Base-by-base conservation (phyloP, 2,329 filamentous ascomycete species). In the Diaporthe velutina region DNA sequence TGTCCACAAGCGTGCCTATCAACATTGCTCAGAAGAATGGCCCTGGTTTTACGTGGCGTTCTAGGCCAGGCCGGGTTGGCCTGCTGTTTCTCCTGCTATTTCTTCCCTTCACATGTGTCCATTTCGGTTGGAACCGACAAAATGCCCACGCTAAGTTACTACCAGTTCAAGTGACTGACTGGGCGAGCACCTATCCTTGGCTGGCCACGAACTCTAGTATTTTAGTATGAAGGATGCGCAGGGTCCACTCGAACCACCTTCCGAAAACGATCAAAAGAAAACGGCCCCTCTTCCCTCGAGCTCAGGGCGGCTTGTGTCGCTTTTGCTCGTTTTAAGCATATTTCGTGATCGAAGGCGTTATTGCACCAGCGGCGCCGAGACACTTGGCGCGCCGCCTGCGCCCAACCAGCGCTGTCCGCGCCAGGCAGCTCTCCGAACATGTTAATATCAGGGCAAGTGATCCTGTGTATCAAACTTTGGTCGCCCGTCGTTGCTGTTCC, bases 331-430 rank as follows among this genome's bases (percentile, higher is more conserved):
- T 28, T 12, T 28, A 38, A 67, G 45, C 30, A 22, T 35, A 67
- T 67, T 67, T 28, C 64, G 64, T 67, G 64, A 67, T 67, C 45
- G 45, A 35, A 17, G 64, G 64, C 45, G 64, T 67, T 52, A 67
- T 67, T 54, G 64, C 64, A 67, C 64, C 64, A 67, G 61, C 60
- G 22, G 30, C 30, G 61, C 61, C 61, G 61, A 67, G 61, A 67
- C 42, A 50, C 61, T 67, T 67, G 61, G 61, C 61, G 22, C 12
- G 19, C 3, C 1, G 19, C 45, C 28, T 66, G 42, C 42, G 30
- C 28, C 61, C 61, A 66, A 66, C 61, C 61, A 66, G 28, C 17
- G 25, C 25, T 33, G 40, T 25, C 48, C 25, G 19, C 17, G 60
- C 40, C 60, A 64, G 60, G 60, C 40, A 66, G 28, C 40, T 35